These are phyloP conservation scores for Striga hermonthica DNA, from an alignment of 305 asterid genomes.

Conservation along the genomic window DNA sequence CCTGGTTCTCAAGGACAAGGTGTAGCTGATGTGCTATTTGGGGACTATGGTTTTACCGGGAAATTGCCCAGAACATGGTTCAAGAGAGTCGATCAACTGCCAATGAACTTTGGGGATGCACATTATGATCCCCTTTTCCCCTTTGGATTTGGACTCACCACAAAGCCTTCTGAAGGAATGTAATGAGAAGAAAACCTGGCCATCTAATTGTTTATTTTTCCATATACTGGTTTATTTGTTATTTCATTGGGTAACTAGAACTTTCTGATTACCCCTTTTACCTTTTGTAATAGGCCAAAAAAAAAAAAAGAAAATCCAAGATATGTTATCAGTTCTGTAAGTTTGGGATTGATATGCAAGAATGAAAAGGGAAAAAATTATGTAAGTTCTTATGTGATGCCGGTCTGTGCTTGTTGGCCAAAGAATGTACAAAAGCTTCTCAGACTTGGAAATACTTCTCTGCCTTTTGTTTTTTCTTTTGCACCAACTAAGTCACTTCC, in stretches of 20 bases:
- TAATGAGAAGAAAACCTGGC: neutral
- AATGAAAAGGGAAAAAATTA: neutral
- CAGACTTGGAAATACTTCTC: neutral
- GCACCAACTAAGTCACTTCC: too few species aligned
- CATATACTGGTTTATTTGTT: neutral
- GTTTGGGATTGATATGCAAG: neutral
- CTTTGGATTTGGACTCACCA: conserved; percentile 4
- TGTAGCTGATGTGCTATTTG: conserved; percentile 1
- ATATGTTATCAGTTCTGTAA: neutral
- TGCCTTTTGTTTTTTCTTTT: too few species aligned
- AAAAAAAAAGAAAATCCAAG: neutral
- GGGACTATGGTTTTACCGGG: neutral
- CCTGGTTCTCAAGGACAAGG: conserved; percentile 5
- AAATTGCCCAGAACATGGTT: neutral
- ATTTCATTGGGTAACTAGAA: neutral
- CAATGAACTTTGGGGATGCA: neutral
- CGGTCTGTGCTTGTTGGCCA: neutral
- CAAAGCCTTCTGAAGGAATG: neutral
- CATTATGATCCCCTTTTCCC: conserved; percentile 9
- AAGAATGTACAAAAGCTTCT: neutral
- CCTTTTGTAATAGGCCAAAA: neutral
- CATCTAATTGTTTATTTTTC: neutral
- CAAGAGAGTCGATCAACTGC: conserved; percentile 3
- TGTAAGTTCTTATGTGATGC: neutral
- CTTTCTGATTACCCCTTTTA: neutral